phyloP scores from a whole-genome alignment of 2,329 filamentous ascomycete genomes.

The Fusarium sublunatum region DNA sequence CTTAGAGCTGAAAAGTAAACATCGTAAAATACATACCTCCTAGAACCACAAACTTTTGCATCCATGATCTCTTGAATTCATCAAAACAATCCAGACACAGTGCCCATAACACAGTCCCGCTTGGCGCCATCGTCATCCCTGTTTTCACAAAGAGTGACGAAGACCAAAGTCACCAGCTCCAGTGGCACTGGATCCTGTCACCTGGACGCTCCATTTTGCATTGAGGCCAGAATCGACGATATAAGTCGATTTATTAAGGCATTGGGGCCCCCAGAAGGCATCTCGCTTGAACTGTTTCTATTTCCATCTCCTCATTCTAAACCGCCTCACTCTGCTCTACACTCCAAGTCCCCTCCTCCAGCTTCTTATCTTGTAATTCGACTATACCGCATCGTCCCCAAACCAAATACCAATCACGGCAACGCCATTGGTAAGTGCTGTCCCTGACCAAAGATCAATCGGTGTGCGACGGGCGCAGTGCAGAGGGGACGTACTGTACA shows the following conservation, averaged over 20 bases:
- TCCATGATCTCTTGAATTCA: slow-evolving; percentile 7
- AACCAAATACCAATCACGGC: slow-evolving; percentile 40
- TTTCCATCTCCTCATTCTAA: slow-evolving; percentile 12
- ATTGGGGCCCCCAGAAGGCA: background rate
- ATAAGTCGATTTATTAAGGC: slow-evolving; percentile 29
- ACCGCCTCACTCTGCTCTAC: background rate
- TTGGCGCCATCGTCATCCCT: slow-evolving; percentile 46
- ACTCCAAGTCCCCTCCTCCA: slow-evolving; percentile 3
- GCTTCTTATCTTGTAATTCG: slow-evolving; percentile 5
- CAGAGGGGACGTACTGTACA: slow-evolving; percentile 20
- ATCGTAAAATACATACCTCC: background rate
- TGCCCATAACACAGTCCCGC: slow-evolving; percentile 40
- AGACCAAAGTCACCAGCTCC: slow-evolving; percentile 40
- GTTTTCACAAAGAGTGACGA: slow-evolving; percentile 46
- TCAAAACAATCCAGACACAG: slow-evolving; percentile 30
- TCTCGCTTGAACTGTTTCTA: slow-evolving; percentile 6
- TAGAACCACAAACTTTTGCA: slow-evolving; percentile 1
- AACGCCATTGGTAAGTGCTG: slow-evolving; percentile 44
- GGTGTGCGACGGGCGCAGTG: slow-evolving; percentile 44
- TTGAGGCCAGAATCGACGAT: slow-evolving; percentile 17
- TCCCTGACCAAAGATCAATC: slow-evolving; percentile 37
- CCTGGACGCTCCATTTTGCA: slow-evolving; percentile 36
- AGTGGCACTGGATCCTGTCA: slow-evolving; percentile 39
- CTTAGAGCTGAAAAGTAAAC: background rate
- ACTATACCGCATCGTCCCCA: slow-evolving; percentile 14